phyloP scores from a whole-genome alignment of 1,284 basidiomycete species.

The Heterobasidion parviporum region DNA sequence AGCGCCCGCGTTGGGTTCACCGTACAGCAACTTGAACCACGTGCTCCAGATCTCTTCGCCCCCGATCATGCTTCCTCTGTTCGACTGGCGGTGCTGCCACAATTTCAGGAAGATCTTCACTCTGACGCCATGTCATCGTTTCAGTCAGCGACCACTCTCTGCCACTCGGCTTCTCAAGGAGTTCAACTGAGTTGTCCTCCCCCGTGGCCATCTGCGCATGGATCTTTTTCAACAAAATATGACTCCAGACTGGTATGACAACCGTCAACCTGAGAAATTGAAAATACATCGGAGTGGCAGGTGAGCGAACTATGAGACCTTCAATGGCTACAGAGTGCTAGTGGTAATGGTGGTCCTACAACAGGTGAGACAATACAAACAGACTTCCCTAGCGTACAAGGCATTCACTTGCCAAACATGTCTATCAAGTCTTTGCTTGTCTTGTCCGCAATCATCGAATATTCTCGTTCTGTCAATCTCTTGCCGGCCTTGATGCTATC shows the following conservation, averaged over 20 bases:
- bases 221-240: too few species aligned
- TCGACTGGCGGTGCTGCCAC: too few species aligned
- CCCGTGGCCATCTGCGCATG: too few species aligned
- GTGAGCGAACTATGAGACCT: too few species aligned
- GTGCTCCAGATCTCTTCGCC: background rate
- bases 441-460: constrained; percentile 35
- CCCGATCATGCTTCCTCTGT: too few species aligned
- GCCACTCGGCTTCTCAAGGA: constrained; percentile 6
- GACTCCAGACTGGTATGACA: too few species aligned
- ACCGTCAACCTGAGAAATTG: background rate
- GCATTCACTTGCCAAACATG: constrained; percentile 14
- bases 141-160: background rate
- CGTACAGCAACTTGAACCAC: background rate
- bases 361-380: too few species aligned
- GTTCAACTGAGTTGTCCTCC: too few species aligned
- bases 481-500: constrained; percentile 55
- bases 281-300: background rate
- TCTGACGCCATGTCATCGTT: background rate
- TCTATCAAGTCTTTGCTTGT: constrained; percentile 20
- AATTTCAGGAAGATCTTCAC: too few species aligned
- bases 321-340: too few species aligned
- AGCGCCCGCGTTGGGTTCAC: background rate
- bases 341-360: too few species aligned
- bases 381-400: too few species aligned
- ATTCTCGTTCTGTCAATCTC: constrained; percentile 46